Conservation (phyloP, 2,329 filamentous ascomycete genomes). For the Diaporthe humulicola region DNA sequence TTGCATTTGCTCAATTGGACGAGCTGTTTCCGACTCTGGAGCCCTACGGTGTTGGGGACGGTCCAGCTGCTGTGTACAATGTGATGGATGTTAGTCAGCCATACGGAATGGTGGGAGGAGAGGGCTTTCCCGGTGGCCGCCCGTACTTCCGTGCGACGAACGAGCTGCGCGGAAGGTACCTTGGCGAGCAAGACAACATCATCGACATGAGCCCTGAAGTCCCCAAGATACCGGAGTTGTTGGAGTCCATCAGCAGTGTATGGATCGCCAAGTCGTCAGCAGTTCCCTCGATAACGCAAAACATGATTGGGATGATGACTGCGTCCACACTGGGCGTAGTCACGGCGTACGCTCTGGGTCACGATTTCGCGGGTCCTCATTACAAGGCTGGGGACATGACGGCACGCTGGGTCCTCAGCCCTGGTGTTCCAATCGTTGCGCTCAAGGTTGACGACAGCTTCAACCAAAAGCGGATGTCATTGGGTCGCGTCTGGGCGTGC, state of each 20-base stretch:
- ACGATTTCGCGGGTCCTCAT: conserved; percentile 69
- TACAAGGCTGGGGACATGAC: conserved; percentile 83
- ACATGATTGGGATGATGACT: conserved; percentile 83
- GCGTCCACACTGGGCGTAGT: conserved; percentile 88
- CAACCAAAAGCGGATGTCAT: conserved; percentile 75
- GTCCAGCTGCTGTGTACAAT: conserved; percentile 84
- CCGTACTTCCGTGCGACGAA: conserved; percentile 81
- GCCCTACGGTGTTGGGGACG: conserved; percentile 83
- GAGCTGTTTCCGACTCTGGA: conserved; percentile 81
- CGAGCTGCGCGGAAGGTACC: conserved; percentile 82
- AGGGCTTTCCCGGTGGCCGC: conserved; percentile 87
- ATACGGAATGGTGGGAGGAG: conserved; percentile 86
- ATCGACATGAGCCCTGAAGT: conserved; percentile 79
- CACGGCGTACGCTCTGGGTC: conserved; percentile 82
- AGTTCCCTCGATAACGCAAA: conserved; percentile 79
- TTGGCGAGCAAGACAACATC: conserved; percentile 70
- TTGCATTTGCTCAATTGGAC: conserved; percentile 81
- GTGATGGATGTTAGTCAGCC: conserved; percentile 91
- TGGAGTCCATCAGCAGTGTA: conserved; percentile 80
- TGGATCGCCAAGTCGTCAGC: conserved; percentile 90
- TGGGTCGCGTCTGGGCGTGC: conserved; percentile 87
- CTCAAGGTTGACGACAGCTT: conserved; percentile 89
- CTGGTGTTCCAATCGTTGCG: conserved; percentile 90
- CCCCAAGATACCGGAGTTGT: conserved; percentile 78
- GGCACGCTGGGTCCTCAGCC: conserved; percentile 89